A percentile compares a stretch with the other conserved stretches of the same genome.
Evolutionary conservation across 805 yeast species (phyloP).

Genomic region (Barnettozyma botsteinii): DNA sequence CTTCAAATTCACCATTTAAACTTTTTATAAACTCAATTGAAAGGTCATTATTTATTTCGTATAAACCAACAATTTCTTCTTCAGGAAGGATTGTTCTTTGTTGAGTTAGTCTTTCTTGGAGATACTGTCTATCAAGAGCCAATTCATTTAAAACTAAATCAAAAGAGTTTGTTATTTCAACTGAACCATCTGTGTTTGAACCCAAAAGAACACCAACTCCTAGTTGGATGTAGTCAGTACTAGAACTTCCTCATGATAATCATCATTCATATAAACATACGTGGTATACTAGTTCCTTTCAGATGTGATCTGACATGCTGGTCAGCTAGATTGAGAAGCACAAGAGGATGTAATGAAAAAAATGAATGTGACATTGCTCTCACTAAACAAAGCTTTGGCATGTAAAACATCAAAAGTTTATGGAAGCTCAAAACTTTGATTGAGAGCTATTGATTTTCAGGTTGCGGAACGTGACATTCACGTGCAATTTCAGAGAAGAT

Average conservation of each 20-base stretch:
- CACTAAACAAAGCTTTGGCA: too few species aligned
- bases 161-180: constrained; percentile 11
- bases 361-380: constrained; percentile 1
- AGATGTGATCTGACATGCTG: constrained; percentile 9
- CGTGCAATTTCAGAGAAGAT: too few species aligned
- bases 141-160: constrained; percentile 4
- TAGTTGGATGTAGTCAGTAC: background rate
- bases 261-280: constrained; percentile 6
- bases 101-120: constrained; percentile 9
- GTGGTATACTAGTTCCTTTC: background rate
- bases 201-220: constrained; percentile 8
- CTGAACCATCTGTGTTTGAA: background rate
- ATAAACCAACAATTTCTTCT: constrained; percentile 12
- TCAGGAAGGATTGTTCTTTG: constrained; percentile 9
- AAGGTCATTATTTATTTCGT: constrained; percentile 3
- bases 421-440: too few species aligned
- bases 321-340: constrained; percentile 11
- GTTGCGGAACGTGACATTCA: background rate
- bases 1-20: background rate
- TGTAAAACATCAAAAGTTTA: too few species aligned
- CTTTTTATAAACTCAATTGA: background rate
- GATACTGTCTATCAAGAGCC: constrained; percentile 2
- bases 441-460: too few species aligned
- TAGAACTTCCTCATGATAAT: too few species aligned
- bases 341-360: constrained; percentile 10